These are phyloP conservation scores for Rhytidiadelphus loreus DNA, from an alignment of 225 moss, liverwort and hornwort genomes.

Conservation along the genomic window DNA sequence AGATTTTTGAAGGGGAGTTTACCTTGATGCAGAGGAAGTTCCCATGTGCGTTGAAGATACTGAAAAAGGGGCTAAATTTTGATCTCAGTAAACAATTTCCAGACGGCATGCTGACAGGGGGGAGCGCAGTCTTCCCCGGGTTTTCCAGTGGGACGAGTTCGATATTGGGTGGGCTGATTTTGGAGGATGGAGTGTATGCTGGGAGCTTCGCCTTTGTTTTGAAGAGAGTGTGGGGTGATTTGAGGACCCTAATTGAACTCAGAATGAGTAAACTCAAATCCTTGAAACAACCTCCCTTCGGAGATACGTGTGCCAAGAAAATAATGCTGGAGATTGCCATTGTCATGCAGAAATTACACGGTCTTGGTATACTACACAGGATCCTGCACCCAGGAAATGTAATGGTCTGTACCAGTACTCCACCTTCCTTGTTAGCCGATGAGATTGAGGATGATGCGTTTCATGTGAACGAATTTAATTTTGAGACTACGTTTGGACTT, in stretches of 20 bases:
- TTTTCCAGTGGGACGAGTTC: neutral
- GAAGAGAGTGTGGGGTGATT: neutral
- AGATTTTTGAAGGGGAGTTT: neutral
- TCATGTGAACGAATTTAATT: neutral
- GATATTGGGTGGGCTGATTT: neutral
- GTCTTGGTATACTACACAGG: neutral
- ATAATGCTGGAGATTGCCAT: neutral
- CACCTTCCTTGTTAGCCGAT: neutral
- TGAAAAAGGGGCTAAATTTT: rapidly evolving
- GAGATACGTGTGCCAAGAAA: neutral
- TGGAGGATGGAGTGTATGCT: neutral
- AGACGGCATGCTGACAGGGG: neutral
- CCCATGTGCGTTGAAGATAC: neutral
- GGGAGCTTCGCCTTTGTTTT: neutral
- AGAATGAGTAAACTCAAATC: neutral
- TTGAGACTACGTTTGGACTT: neutral
- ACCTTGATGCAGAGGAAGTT: neutral
- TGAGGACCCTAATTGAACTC: neutral
- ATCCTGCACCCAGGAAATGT: rapidly evolving
- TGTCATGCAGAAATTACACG: neutral
- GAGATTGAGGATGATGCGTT: neutral
- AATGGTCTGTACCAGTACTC: neutral
- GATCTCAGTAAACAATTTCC: neutral
- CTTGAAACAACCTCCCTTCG: neutral
- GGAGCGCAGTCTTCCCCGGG: neutral